Conservation (phyloP, 2,329 filamentous ascomycete species). For the Canariomyces notabilis region DNA sequence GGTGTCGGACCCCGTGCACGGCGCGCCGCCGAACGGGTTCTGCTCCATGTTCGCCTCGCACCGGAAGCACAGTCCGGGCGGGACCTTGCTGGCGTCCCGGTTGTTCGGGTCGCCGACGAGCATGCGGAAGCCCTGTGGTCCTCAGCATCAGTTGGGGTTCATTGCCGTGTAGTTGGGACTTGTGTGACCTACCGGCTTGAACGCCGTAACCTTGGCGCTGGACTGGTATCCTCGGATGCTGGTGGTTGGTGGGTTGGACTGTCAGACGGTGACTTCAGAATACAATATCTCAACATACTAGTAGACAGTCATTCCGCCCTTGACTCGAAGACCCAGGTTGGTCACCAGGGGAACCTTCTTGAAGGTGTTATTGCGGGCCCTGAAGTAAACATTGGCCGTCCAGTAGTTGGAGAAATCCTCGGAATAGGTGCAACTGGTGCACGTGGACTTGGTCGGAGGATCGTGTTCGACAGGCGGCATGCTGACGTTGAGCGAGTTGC, state of each 20-base stretch:
- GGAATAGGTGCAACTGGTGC: constrained; percentile 28
- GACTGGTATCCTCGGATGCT: too few species aligned
- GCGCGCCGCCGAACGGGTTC: constrained; percentile 34
- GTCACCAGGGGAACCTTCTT: constrained; percentile 20
- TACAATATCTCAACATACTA: too few species aligned
- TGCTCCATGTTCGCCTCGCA: constrained; percentile 31
- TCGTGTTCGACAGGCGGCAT: constrained; percentile 30
- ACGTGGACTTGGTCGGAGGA: constrained; percentile 24
- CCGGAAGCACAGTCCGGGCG: background rate
- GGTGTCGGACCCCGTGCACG: constrained; percentile 31
- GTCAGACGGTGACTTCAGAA: too few species aligned
- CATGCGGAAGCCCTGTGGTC: constrained; percentile 44
- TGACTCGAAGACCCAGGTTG: constrained; percentile 30
- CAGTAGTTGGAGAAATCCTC: constrained; percentile 32
- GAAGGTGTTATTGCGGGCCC: constrained; percentile 23
- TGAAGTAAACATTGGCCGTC: constrained; percentile 26
- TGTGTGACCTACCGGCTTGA: too few species aligned
- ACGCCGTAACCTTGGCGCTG: constrained; percentile 35
- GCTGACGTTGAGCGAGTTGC: constrained; percentile 35
- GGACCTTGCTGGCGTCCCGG: too few species aligned
- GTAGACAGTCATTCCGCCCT: constrained; percentile 34
- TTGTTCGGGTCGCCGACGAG: constrained; percentile 36
- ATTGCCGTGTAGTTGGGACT: too few species aligned
- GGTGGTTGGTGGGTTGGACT: too few species aligned
- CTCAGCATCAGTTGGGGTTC: too few species aligned